Evolutionary conservation across 768 basidiomycete species (phyloP).

Genomic region (Exsudoporus frostii): DNA sequence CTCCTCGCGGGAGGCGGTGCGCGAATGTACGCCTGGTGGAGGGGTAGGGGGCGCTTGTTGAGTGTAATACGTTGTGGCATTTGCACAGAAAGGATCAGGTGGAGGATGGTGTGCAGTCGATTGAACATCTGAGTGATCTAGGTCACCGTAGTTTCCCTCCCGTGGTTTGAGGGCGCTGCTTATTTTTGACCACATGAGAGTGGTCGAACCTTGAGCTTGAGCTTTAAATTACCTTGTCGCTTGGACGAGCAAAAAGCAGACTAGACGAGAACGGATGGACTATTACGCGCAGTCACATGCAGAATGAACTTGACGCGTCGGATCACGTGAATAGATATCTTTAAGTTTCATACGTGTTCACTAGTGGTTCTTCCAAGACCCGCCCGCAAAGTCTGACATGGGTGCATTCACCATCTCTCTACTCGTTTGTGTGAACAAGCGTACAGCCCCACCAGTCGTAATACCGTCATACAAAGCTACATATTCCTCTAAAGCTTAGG

Average conservation of each 20-base stretch:
- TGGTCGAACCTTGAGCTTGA: slow-evolving; percentile 1
- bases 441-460: slow-evolving; percentile 5
- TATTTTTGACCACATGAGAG: slow-evolving; percentile 60
- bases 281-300: slow-evolving; percentile 23
- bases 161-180: slow-evolving; percentile 52
- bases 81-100: slow-evolving; percentile 71
- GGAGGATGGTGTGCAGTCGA: slow-evolving; percentile 37
- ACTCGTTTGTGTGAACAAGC: slow-evolving; percentile 1
- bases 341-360: too few species aligned
- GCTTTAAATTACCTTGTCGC: background rate
- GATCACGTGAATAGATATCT: slow-evolving; percentile 22
- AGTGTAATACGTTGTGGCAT: slow-evolving; percentile 75
- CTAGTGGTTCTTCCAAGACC: too few species aligned
- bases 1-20: slow-evolving; percentile 69
- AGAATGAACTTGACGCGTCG: slow-evolving; percentile 27
- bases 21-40: slow-evolving; percentile 47
- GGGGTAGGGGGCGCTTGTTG: slow-evolving; percentile 70
- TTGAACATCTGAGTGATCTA: slow-evolving; percentile 15
- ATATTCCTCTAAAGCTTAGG: slow-evolving; percentile 26
- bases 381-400: background rate
- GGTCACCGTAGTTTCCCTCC: slow-evolving; percentile 22
- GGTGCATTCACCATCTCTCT: background rate
- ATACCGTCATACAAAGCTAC: background rate
- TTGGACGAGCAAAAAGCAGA: background rate
- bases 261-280: background rate